Conservation (phyloP, 345 rosid species). For the Anacardium occidentale region DNA sequence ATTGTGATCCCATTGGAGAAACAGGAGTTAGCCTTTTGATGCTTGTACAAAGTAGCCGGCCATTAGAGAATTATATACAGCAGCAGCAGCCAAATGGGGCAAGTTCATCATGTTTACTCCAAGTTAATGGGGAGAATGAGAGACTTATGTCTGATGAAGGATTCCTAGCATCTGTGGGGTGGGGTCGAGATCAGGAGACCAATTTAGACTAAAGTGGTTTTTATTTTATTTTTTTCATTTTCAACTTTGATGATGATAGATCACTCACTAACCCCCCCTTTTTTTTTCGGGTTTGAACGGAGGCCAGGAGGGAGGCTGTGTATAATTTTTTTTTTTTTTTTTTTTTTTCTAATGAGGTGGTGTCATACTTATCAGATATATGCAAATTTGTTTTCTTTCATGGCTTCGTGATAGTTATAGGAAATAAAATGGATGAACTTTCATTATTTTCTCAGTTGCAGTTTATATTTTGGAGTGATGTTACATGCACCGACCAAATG, state of each 20-base stretch:
- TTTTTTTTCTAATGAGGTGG: too few relatives aligned
- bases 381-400: too few relatives aligned
- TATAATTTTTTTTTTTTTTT: too few relatives aligned
- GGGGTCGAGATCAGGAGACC: slow-evolving; percentile 24
- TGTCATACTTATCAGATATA: too few relatives aligned
- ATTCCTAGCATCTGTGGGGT: slow-evolving; percentile 36
- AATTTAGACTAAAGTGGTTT: slow-evolving; percentile 14
- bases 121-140: slow-evolving; percentile 26
- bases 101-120: slow-evolving; percentile 19
- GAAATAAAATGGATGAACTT: too few relatives aligned
- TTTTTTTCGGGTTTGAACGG: too few relatives aligned
- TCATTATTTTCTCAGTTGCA: too few relatives aligned
- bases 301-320: too few relatives aligned
- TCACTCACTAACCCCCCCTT: too few relatives aligned
- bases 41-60: slow-evolving; percentile 20
- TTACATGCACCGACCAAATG: too few relatives aligned
- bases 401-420: too few relatives aligned
- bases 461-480: too few relatives aligned
- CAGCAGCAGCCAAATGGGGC: slow-evolving; percentile 22
- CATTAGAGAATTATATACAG: slow-evolving; percentile 23
- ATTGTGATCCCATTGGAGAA: slow-evolving; percentile 43
- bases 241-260: neutral
- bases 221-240: neutral
- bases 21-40: slow-evolving; percentile 25
- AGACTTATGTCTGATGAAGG: slow-evolving; percentile 42